Conservation (phyloP, 2,329 filamentous ascomycete species). For the Thielaviopsis ethacetica region DNA sequence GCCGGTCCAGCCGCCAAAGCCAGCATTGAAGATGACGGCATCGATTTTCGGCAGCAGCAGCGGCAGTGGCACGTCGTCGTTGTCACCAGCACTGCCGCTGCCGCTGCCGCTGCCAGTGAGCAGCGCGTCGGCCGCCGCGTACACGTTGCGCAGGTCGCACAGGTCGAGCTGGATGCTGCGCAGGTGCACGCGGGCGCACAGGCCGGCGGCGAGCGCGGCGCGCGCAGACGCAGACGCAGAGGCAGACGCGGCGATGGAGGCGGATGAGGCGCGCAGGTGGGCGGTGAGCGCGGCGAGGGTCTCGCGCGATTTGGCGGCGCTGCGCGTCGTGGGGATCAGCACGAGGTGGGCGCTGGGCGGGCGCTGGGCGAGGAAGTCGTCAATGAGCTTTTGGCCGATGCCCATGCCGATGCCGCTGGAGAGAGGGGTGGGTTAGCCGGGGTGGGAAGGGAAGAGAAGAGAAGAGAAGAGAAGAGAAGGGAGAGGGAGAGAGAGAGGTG, state of each 20-base stretch:
- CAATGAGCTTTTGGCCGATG: conserved; percentile 69
- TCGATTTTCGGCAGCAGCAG: conserved; percentile 55
- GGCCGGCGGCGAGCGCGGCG: conserved; percentile 31
- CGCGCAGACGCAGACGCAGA: conserved; percentile 40
- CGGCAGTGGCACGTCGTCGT: conserved; percentile 25
- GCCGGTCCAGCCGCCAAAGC: conserved; percentile 74
- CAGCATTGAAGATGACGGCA: conserved; percentile 69
- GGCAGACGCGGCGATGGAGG: conserved; percentile 27
- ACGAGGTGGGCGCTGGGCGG: conserved; percentile 53
- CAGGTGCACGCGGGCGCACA: conserved; percentile 36
- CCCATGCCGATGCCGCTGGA: conserved; percentile 71
- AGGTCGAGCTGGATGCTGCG: conserved; percentile 43
- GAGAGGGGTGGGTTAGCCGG: background rate
- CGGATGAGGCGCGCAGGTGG: conserved; percentile 38
- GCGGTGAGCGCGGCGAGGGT: conserved; percentile 48
- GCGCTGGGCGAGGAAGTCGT: conserved; percentile 65
- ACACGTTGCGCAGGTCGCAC: conserved; percentile 38
- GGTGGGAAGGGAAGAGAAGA: background rate
- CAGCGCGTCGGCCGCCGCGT: conserved; percentile 30
- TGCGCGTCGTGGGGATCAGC: conserved; percentile 72
- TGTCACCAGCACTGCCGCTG: too few species aligned
- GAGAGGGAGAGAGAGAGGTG: background rate
- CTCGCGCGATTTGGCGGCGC: conserved; percentile 53
- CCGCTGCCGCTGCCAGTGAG: too few species aligned
- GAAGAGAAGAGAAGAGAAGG: background rate